Evolutionary conservation across 192 early-diverging fungal genomes (phyloP).

Genomic region (Coemansia javaensis): DNA sequence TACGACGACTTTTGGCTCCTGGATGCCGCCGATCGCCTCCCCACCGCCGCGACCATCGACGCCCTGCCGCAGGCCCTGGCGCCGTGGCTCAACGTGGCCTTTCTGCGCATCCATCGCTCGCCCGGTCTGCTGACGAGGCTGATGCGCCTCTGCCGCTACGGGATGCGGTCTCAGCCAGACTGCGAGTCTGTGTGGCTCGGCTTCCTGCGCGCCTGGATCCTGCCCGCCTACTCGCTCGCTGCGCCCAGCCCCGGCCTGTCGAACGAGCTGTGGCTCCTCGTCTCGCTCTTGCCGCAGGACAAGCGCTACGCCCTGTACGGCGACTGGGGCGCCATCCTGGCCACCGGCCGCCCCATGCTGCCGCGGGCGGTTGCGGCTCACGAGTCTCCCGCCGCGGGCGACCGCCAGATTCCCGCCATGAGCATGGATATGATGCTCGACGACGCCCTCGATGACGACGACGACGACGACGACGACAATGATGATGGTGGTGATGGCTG

Average conservation of each 20-base stretch:
- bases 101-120: slow-evolving; percentile 24
- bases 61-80: slow-evolving; percentile 30
- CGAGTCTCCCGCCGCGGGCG: background rate
- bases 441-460: slow-evolving; percentile 24
- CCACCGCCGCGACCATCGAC: slow-evolving; percentile 5
- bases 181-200: slow-evolving; percentile 15
- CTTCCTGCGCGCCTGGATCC: slow-evolving; percentile 38
- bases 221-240: slow-evolving; percentile 39
- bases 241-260: slow-evolving; percentile 32
- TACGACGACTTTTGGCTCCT: slow-evolving; percentile 47
- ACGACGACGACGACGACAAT: slow-evolving; percentile 5
- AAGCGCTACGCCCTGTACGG: slow-evolving; percentile 35
- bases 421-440: slow-evolving; percentile 39
- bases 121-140: slow-evolving; percentile 29
- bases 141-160: slow-evolving; percentile 37
- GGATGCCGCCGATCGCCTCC: slow-evolving; percentile 17
- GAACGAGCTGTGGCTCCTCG: slow-evolving; percentile 44
- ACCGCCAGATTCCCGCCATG: slow-evolving; percentile 1
- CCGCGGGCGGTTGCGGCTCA: slow-evolving; percentile 3
- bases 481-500: background rate
- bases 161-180: slow-evolving; percentile 7
- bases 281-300: slow-evolving; percentile 20
- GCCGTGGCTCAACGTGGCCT: slow-evolving; percentile 39
- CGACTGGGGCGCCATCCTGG: slow-evolving; percentile 27
- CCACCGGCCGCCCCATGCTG: slow-evolving; percentile 20